Conservation (phyloP, 2,329 filamentous ascomycete genomes). For the Ascochyta viciae-villosae region DNA sequence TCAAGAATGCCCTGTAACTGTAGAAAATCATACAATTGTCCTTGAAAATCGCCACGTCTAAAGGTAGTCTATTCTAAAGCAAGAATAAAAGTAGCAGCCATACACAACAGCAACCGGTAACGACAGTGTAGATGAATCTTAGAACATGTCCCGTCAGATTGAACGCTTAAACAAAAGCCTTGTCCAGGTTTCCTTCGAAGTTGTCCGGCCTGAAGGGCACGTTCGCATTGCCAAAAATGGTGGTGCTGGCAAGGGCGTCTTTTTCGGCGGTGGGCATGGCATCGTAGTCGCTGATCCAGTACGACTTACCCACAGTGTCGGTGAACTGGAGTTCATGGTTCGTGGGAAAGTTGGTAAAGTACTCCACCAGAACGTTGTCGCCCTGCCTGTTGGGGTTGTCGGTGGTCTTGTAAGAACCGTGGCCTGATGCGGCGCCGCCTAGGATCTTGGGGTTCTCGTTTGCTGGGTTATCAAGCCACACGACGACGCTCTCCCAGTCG, state of each 20-base stretch:
- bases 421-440: constrained; percentile 59
- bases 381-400: constrained; percentile 44
- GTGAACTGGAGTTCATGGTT: constrained; percentile 52
- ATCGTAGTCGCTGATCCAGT: constrained; percentile 53
- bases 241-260: constrained; percentile 47
- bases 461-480: constrained; percentile 54
- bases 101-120: too few relatives aligned
- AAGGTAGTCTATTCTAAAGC: too few relatives aligned
- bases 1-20: too few relatives aligned
- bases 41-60: too few relatives aligned
- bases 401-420: constrained; percentile 55
- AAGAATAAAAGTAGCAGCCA: too few relatives aligned
- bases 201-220: constrained; percentile 56
- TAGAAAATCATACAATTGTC: too few relatives aligned
- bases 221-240: constrained; percentile 54
- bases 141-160: too few relatives aligned
- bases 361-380: constrained; percentile 54
- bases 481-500: constrained; percentile 61
- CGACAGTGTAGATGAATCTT: too few relatives aligned
- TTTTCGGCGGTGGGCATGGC: constrained; percentile 51
- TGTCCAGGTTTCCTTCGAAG: constrained; percentile 36
- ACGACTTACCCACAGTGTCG: neutral
- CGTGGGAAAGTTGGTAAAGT: constrained; percentile 56
- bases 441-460: constrained; percentile 49
- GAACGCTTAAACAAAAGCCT: neutral